Base-by-base conservation (phyloP, 2,329 filamentous ascomycete genomes). In the Knufia petricola region DNA sequence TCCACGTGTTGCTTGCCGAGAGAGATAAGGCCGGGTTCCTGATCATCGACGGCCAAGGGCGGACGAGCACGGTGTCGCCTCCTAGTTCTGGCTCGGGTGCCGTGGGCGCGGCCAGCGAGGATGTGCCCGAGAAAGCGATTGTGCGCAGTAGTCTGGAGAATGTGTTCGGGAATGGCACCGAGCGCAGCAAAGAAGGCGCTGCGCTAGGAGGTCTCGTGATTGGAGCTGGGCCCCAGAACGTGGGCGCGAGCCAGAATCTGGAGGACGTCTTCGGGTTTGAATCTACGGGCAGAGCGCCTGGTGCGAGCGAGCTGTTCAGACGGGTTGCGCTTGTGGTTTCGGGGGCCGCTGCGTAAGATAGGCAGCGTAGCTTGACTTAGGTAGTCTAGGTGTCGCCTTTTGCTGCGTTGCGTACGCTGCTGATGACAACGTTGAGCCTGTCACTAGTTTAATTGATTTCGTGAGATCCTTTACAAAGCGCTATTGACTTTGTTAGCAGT, bases 251-350 rank as follows among this genome's bases (percentile, higher is more conserved):
- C 8, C 28, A 32, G n/a, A 21, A 38, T 23, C 21, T 58, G 8
- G 49, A 55, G 21, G 39, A 45, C 1, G 52, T 53, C 4, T 43
- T 58, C 36, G 50, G 42, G 10, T 51, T 55, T 36, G 32, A 49
- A 12, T 50, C 50, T 3, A 50, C 53, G n/a, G 46, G 39, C 10
- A 46, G 50, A 26, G 52, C 47, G 13, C 55, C 56, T 3, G 50
- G 46, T 24, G 43, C 53, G 26, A 43, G 39, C 12, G 48, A 55
- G 19, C 40, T 58, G 48, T 58, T 58, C 43, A 49, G 55, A 37
- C 48, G 50, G 26, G 50, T 58, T 7, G 47, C 44, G 8, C 20
- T n/a, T 8, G 26, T 44, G 3, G 30, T 44, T 28, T 10, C 26
- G 4, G 26, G 41, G 12, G 26, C 19, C 6, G 24, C 41, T 31